Evolutionary conservation across 2,329 filamentous ascomycete species (phyloP), one percentile per base, ranked within the genome.

Genomic region (Colletotrichum truncatum): DNA sequence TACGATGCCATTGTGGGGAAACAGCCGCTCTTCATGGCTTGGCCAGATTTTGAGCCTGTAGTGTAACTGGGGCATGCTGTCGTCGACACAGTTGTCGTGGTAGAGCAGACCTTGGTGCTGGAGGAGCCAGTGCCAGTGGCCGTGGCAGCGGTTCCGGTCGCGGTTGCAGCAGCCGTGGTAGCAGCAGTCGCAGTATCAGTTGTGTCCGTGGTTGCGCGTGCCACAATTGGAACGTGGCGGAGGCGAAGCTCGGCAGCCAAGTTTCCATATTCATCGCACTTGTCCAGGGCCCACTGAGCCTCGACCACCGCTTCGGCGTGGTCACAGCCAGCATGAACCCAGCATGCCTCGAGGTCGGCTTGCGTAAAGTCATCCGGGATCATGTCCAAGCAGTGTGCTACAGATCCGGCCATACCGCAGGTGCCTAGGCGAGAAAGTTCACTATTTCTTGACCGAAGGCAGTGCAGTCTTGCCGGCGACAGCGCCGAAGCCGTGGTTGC

Each of bases 361-460:
- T 72, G 53, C 48, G 72, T 69, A 62, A 76, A 68, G 67, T 73
- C 67, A 56, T 70, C 52, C 12, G 76, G 66, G 28, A 78, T 74
- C 32, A 71, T 67, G 9, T 70, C 65, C 52, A 87, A 75, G 73
- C 84, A 87, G 70, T 75, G 64, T 54, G 74, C 72, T 67, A 86
- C 76, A 38, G 78, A 75, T 60, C 73, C 75, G 61, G 73, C 71
- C 70, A 83, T 73, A 48, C 82, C 83, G 72, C 84, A 86, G 56
- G 76, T 75, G 12, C 82, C 76, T 38, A 74, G 72, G 14, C 62
- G 67, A 48, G 81, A 79, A 51, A 86, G 76, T 52, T 79, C 74
- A 23, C 67, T 58, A 67, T 78, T 75, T 67, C 79, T 74, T 55
- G 72, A 66, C 52, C 73, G 72, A 57, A 86, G 71, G 70, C 84